Conservation (phyloP, 2,329 filamentous ascomycete species). For the Fusarium newnesense region DNA sequence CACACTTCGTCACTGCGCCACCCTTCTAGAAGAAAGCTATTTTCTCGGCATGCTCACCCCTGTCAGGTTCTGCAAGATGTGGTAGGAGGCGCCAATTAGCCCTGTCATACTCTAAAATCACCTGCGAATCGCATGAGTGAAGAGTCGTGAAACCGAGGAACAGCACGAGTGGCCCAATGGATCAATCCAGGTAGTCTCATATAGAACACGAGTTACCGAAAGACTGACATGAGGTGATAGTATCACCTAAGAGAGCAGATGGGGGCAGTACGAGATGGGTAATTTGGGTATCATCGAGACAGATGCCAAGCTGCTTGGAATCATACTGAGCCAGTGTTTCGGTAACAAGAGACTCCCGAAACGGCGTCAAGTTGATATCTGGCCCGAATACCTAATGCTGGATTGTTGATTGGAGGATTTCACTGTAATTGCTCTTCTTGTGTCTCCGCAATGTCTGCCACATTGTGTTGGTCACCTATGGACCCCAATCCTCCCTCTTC, state of each 20-base stretch:
- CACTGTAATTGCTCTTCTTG: conserved; percentile 9
- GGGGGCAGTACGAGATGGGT: conserved; percentile 18
- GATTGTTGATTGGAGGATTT: conserved; percentile 13
- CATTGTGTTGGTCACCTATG: conserved; percentile 1
- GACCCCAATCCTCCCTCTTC: background rate
- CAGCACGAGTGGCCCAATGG: conserved; percentile 4
- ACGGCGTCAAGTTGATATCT: conserved; percentile 4
- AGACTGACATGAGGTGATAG: background rate
- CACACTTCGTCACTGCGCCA: conserved; percentile 11
- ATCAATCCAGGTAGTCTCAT: background rate
- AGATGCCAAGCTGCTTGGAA: conserved; percentile 7
- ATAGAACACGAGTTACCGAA: background rate
- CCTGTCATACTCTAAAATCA: conserved; percentile 1
- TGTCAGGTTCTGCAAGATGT: conserved; percentile 21
- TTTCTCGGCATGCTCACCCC: conserved; percentile 28
- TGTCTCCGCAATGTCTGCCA: conserved; percentile 22
- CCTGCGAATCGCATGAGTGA: conserved; percentile 9
- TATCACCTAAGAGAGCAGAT: conserved; percentile 8
- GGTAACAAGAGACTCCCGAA: conserved; percentile 4
- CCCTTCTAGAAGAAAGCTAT: conserved; percentile 38
- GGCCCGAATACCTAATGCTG: background rate
- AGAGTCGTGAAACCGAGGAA: conserved; percentile 12
- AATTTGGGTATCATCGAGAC: conserved; percentile 8
- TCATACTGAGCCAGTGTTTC: conserved; percentile 18
- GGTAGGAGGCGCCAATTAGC: conserved; percentile 15